These are phyloP conservation scores for Oryza meyeriana DNA, from an alignment of 176 grass and related monocot species.

Conservation along the genomic window DNA sequence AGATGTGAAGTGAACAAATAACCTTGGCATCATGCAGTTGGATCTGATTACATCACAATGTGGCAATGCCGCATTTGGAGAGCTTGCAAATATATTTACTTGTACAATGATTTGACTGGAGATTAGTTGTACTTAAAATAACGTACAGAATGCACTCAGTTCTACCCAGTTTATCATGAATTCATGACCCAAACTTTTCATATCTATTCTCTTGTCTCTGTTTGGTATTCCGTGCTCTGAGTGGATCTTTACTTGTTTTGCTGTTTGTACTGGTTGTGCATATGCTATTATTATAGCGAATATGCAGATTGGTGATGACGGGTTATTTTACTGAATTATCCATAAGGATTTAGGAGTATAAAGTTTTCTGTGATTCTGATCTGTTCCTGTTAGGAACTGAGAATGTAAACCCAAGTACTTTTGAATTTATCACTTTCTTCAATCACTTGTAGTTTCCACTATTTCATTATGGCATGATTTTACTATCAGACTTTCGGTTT, in stretches of 20 bases:
- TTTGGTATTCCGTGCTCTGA: background rate
- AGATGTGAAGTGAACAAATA: conserved; percentile 44
- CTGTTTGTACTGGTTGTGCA: background rate
- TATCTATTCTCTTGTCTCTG: background rate
- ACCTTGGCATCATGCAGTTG: background rate
- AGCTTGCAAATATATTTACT: background rate
- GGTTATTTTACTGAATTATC: background rate
- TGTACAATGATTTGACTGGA: background rate
- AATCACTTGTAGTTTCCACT: background rate
- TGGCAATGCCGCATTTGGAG: background rate
- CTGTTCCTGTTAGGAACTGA: background rate
- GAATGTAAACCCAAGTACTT: background rate
- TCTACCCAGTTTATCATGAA: background rate
- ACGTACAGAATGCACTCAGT: background rate
- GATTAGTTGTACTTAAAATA: background rate
- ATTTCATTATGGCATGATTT: background rate
- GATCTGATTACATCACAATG: background rate
- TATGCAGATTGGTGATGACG: background rate
- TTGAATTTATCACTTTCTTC: background rate
- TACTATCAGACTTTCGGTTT: background rate
- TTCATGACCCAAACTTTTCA: background rate
- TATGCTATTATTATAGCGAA: background rate
- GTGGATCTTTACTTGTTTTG: background rate
- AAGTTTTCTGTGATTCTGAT: background rate
- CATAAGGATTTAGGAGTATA: background rate